Evolutionary conservation across 2,329 filamentous ascomycete species (phyloP).

Genomic region (Fusarium virguliforme): DNA sequence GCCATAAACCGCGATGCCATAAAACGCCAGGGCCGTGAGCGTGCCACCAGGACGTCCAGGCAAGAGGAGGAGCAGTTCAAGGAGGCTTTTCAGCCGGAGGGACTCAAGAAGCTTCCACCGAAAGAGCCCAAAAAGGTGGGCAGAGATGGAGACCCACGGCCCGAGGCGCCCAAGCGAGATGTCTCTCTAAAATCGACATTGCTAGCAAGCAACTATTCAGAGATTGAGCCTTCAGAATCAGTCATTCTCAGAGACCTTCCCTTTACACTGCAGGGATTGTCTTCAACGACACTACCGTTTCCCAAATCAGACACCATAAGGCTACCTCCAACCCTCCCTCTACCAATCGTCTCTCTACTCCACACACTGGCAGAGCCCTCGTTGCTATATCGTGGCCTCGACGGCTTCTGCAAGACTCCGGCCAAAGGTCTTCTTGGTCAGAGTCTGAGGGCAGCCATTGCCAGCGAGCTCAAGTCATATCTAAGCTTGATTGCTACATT

Average conservation of each 20-base stretch:
- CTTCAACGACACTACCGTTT: slow-evolving; percentile 88
- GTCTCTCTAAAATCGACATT: slow-evolving; percentile 72
- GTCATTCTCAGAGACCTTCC: slow-evolving; percentile 84
- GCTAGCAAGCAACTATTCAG: slow-evolving; percentile 70
- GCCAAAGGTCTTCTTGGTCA: slow-evolving; percentile 91
- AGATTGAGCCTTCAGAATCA: slow-evolving; percentile 75
- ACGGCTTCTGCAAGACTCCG: slow-evolving; percentile 85
- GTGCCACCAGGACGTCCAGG: slow-evolving; percentile 56
- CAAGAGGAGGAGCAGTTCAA: slow-evolving; percentile 66
- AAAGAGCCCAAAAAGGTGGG: slow-evolving; percentile 59
- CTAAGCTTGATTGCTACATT: slow-evolving; percentile 91
- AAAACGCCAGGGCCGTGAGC: slow-evolving; percentile 58
- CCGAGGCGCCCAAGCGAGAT: slow-evolving; percentile 61
- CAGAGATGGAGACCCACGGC: slow-evolving; percentile 56
- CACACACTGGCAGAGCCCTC: slow-evolving; percentile 94
- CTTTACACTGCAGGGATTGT: slow-evolving; percentile 93
- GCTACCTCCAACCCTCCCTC: slow-evolving; percentile 83
- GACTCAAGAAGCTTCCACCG: slow-evolving; percentile 63
- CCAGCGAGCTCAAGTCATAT: slow-evolving; percentile 88
- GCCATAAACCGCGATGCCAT: slow-evolving; percentile 57
- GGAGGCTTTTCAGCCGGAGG: slow-evolving; percentile 70
- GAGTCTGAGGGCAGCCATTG: slow-evolving; percentile 90
- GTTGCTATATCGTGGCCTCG: slow-evolving; percentile 86
- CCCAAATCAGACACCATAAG: slow-evolving; percentile 77
- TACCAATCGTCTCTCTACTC: slow-evolving; percentile 88